Conservation (phyloP, 257 asterid genomes). For the Mentha longifolia region DNA sequence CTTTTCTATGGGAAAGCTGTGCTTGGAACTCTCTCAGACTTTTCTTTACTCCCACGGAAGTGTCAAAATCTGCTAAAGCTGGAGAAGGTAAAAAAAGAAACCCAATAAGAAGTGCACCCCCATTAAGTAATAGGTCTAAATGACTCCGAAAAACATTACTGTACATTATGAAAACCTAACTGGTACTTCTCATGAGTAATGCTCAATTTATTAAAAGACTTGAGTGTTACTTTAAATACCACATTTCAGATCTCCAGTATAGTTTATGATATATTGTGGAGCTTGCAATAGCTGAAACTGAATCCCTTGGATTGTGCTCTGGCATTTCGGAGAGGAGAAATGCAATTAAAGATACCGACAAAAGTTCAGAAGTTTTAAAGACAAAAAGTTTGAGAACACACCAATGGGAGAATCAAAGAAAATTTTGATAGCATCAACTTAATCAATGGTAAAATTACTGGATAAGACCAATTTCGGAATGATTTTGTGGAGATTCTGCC, state of each 20-base stretch:
- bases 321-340: constrained; percentile 32
- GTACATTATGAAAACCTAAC: constrained; percentile 19
- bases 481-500: constrained; percentile 82
- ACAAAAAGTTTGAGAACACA: constrained; percentile 42
- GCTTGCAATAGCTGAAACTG: constrained; percentile 85
- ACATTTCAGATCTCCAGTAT: constrained; percentile 88
- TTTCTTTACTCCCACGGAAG: constrained; percentile 42
- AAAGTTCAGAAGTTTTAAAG: constrained; percentile 24
- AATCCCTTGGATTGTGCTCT: constrained; percentile 87
- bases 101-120: constrained; percentile 10
- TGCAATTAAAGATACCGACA: constrained; percentile 33
- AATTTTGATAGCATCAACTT: constrained; percentile 81
- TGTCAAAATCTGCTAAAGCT: constrained; percentile 56
- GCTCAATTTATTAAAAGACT: no score
- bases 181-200: no score
- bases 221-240: constrained; percentile 47
- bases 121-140: constrained; percentile 15
- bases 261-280: constrained; percentile 66
- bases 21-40: constrained; percentile 53
- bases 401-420: constrained; percentile 85
- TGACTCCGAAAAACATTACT: neutral
- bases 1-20: constrained; percentile 62
- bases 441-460: constrained; percentile 60
- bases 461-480: constrained; percentile 70
- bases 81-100: constrained; percentile 3